Evolutionary conservation across 2,329 filamentous ascomycete species (phyloP).

Genomic region (Sporothrix globosa): DNA sequence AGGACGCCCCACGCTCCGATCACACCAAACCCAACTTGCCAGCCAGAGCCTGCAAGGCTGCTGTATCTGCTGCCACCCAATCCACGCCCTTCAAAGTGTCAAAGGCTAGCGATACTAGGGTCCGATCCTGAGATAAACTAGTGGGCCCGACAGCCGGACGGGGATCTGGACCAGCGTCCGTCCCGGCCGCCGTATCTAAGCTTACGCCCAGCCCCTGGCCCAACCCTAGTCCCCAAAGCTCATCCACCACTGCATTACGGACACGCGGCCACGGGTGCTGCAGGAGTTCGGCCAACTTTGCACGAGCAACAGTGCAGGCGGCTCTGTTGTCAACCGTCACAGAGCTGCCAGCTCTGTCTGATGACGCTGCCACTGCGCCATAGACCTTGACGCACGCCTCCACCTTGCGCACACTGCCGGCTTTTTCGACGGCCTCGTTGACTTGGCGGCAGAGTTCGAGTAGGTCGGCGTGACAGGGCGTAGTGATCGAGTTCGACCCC

Average conservation of each 20-base stretch:
- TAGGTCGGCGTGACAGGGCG: conserved; percentile 47
- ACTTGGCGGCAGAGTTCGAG: conserved; percentile 68
- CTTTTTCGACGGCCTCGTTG: conserved; percentile 82
- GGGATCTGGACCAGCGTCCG: not conserved
- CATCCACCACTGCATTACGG: conserved; percentile 61
- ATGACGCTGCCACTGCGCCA: conserved; percentile 64
- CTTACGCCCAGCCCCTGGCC: conserved; percentile 39
- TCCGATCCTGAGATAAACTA: not conserved
- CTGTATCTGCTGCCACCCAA: conserved; percentile 60
- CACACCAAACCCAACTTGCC: conserved; percentile 45
- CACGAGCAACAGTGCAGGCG: conserved; percentile 59
- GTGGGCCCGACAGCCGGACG: not conserved
- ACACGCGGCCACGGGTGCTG: conserved; percentile 82
- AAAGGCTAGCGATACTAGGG: conserved; percentile 9
- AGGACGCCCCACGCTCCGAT: not conserved
- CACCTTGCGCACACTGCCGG: conserved; percentile 78
- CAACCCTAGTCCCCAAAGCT: conserved; percentile 56
- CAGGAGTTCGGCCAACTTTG: conserved; percentile 73
- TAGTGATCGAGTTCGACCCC: not conserved
- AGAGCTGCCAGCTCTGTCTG: conserved; percentile 15
- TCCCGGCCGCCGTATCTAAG: conserved; percentile 25
- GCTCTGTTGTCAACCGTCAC: conserved; percentile 38
- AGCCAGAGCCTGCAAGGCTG: conserved; percentile 49
- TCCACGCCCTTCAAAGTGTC: conserved; percentile 55
- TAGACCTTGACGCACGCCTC: conserved; percentile 81